phyloP scores from a whole-genome alignment of 768 basidiomycete species.

The Hortiboletus campestris region DNA sequence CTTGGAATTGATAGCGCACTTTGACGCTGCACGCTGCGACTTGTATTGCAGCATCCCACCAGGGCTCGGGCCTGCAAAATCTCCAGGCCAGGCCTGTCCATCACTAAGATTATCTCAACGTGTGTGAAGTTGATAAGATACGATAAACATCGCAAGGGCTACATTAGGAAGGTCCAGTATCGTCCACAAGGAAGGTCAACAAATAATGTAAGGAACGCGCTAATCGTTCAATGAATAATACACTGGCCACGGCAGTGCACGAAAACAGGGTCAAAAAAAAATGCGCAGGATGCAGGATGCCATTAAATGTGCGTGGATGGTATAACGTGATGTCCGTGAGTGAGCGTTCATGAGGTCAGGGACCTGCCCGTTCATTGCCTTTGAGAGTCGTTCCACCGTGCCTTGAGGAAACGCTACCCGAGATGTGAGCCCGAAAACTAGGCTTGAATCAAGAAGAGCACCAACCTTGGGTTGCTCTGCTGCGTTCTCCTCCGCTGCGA shows the following conservation, averaged over 20 bases:
- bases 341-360: background rate
- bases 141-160: background rate
- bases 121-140: conserved; percentile 1
- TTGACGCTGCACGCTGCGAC: too few relatives aligned
- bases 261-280: background rate
- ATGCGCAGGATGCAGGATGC: background rate
- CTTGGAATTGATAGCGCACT: too few relatives aligned
- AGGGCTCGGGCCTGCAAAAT: too few relatives aligned
- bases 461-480: conserved; percentile 21
- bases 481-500: background rate
- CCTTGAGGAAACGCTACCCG: conserved; percentile 16
- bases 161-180: conserved; percentile 13
- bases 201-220: background rate
- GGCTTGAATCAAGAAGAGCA: background rate
- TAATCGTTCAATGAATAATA: conserved; percentile 1
- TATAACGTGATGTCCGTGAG: conserved; percentile 4
- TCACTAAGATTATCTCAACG: too few relatives aligned
- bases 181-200: background rate
- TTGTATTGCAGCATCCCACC: too few relatives aligned
- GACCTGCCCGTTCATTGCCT: background rate
- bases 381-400: conserved; percentile 15
- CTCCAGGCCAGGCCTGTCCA: too few relatives aligned
- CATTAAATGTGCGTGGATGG: background rate
- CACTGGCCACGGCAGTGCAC: conserved; percentile 3
- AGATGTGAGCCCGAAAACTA: background rate